Evolutionary conservation across 148 eudicot species (phyloP).

Genomic region (Limonium bicolor): DNA sequence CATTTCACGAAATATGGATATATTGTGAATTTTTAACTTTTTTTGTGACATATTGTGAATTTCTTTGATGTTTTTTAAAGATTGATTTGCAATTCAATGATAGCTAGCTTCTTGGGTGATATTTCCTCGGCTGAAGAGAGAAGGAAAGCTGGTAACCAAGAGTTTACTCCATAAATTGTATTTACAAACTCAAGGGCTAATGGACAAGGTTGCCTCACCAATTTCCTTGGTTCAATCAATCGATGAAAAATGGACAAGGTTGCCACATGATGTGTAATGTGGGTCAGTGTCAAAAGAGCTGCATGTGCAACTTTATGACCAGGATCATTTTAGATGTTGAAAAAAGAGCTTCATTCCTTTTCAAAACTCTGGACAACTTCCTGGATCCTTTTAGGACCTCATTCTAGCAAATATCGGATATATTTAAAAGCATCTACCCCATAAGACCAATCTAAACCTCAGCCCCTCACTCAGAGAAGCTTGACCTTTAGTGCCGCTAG

Average conservation of each 20-base stretch:
- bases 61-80: constrained; percentile 92
- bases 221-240: constrained; percentile 86
- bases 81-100: constrained; percentile 81
- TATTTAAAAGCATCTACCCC: constrained; percentile 93
- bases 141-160: constrained; percentile 85
- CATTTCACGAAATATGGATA: too few relatives aligned
- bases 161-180: constrained; percentile 82
- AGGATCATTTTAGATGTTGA: constrained; percentile 94
- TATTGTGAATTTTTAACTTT: too few relatives aligned
- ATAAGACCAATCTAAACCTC: constrained; percentile 82
- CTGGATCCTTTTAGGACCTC: constrained; percentile 78
- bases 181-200: constrained; percentile 71
- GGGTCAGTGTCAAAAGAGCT: constrained; percentile 93
- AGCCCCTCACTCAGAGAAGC: constrained; percentile 91
- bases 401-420: constrained; percentile 63
- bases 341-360: constrained; percentile 92
- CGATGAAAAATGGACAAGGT: constrained; percentile 89
- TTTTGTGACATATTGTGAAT: too few relatives aligned
- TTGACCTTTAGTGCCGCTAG: constrained; percentile 69
- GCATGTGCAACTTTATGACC: constrained; percentile 99
- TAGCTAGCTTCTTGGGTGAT: constrained; percentile 92
- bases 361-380: constrained; percentile 86
- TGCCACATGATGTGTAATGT: constrained; percentile 71
- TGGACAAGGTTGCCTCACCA: constrained; percentile 90
- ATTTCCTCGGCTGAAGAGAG: constrained; percentile 93